These are phyloP conservation scores for Porodaedalea pini DNA, from an alignment of 1,284 basidiomycete species.

Conservation along the genomic window DNA sequence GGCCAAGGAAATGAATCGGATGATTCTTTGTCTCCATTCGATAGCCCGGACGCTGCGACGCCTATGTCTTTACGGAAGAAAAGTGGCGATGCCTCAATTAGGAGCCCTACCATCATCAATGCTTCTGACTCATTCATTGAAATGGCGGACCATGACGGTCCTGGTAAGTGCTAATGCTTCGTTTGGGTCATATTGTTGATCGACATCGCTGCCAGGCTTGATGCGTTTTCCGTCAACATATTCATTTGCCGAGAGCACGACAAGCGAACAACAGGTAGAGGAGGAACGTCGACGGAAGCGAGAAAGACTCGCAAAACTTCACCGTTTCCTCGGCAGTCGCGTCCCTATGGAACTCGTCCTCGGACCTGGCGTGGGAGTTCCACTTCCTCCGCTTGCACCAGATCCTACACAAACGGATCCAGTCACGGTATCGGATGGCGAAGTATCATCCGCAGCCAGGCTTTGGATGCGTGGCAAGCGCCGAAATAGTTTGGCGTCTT, in stretches of 20 bases:
- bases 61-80: constrained; percentile 10
- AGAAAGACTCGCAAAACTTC: constrained; percentile 70
- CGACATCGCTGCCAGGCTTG: constrained; percentile 26
- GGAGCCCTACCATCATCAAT: constrained; percentile 25
- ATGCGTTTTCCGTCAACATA: constrained; percentile 35
- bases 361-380: constrained; percentile 40
- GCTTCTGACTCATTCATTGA: constrained; percentile 31
- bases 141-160: constrained; percentile 20
- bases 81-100: constrained; percentile 7
- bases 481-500: constrained; percentile 53
- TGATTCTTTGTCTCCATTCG: constrained; percentile 25
- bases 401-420: constrained; percentile 11
- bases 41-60: constrained; percentile 15
- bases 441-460: constrained; percentile 28
- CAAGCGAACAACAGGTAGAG: constrained; percentile 51
- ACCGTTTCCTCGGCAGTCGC: constrained; percentile 74
- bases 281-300: constrained; percentile 62
- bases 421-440: constrained; percentile 18
- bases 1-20: constrained; percentile 34
- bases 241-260: constrained; percentile 47
- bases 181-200: constrained; percentile 12
- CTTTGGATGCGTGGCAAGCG: constrained; percentile 44
- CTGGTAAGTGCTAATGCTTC: constrained; percentile 19
- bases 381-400: constrained; percentile 40
- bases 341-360: constrained; percentile 68